Base-by-base conservation (phyloP, 2,329 filamentous ascomycete species). In the Paraconiothyrium sp. region DNA sequence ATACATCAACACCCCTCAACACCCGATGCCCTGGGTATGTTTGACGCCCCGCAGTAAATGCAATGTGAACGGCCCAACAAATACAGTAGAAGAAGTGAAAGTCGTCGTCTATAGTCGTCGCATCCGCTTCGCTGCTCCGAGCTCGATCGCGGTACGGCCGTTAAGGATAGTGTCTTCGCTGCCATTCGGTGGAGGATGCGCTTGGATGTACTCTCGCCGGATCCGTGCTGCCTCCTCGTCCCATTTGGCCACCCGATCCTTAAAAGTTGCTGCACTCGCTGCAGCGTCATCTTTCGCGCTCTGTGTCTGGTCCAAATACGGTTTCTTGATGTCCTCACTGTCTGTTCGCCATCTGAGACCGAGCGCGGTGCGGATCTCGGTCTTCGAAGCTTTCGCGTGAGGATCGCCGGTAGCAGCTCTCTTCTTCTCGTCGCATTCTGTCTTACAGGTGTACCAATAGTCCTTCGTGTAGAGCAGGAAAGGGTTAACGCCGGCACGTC, bases 301-400 rank as follows among this genome's bases (percentile, higher is more conserved):
- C 58, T 89, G 85, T 4, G 91, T 92, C 75, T 90, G 85, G 32
- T 93, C 89, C 52, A 94, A 86, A 72, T 92, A 98, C 0, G 93
- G 94, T 73, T 86, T 85, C 72, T 90, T 92, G 68, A 89, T 86
- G 48, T 91, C 91, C 6, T 88, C 84, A 1, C 84, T 80, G 0
- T 92, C 89, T 54, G 92, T 90, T 69, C 91, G 92, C 95, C 95
- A 99, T 89, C 95, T 94, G 74, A 91, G 90, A 32, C 94, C 94
- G 10, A 95, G 88, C 76, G 93, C 92, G 54, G 89, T 87, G 37
- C 95, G 91, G 59, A 98, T 91, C 72, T 97, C 92, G 71, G 89
- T 85, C 46, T 87, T 84, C 2, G 84, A 81, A 2, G 85, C 86
- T 69, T 93, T 96, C 7, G 90, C 89, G 47, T 87, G 84, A 0